Evolutionary conservation across 805 yeast genomes (phyloP).

Genomic region (Candida silvatica): DNA sequence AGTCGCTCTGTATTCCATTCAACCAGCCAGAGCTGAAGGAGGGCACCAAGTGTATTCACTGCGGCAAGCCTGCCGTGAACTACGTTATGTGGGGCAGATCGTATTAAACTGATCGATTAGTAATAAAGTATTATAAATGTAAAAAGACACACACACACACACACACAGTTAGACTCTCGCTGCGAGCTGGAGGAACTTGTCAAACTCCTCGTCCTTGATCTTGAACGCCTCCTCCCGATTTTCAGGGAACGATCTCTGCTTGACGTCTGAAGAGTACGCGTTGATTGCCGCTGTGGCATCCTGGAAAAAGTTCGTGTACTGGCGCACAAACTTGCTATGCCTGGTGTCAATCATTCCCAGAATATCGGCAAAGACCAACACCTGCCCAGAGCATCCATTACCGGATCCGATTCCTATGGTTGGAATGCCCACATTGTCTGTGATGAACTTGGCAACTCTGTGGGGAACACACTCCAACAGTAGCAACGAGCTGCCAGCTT

Average conservation of each 20-base stretch:
- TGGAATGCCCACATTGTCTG: conserved; percentile 55
- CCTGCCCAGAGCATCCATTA: conserved; percentile 75
- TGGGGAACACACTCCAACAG: conserved; percentile 85
- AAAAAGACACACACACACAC: too few species aligned
- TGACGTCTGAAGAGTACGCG: conserved; percentile 54
- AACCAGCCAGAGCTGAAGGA: conserved; percentile 77
- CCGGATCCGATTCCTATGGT: conserved; percentile 98
- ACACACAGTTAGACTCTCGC: too few species aligned
- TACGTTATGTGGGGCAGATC: conserved; percentile 98
- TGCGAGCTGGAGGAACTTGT: conserved; percentile 35
- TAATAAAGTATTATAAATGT: too few species aligned
- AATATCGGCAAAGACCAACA: conserved; percentile 77
- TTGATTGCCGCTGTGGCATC: conserved; percentile 42
- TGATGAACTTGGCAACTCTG: conserved; percentile 55
- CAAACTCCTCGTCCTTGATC: conserved; percentile 55
- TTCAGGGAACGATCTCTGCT: conserved; percentile 51
- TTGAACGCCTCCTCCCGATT: conserved; percentile 54
- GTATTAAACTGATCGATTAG: too few species aligned
- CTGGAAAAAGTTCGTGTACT: conserved; percentile 45
- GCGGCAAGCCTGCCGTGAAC: conserved; percentile 66
- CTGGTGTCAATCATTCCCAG: conserved; percentile 62
- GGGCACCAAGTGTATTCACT: conserved; percentile 82
- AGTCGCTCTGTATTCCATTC: conserved; percentile 93
- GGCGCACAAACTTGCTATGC: conserved; percentile 68
- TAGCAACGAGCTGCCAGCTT: conserved; percentile 68